These are phyloP conservation scores for Saraca asoca DNA, from an alignment of 331 rosid species.

Conservation along the genomic window DNA sequence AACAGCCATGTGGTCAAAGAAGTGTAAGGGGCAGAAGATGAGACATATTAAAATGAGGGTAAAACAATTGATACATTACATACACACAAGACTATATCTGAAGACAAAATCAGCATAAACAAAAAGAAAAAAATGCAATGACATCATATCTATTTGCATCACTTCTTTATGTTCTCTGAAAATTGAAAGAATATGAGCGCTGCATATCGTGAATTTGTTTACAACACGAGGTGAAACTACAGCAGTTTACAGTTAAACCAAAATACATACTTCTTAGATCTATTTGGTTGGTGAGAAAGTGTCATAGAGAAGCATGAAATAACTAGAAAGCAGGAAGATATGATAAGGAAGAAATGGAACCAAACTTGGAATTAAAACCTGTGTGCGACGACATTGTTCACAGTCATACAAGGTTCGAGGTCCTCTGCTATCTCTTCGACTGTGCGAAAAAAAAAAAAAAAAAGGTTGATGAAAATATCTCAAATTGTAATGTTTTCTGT, in stretches of 20 bases:
- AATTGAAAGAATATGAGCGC: background rate
- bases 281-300: background rate
- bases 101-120: background rate
- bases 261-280: background rate
- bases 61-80: background rate
- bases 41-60: background rate
- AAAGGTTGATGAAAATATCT: slow-evolving; percentile 2
- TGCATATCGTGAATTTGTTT: background rate
- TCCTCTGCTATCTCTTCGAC: slow-evolving; percentile 34
- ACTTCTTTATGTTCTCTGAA: background rate
- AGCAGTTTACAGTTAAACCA: background rate
- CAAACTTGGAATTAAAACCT: slow-evolving; percentile 55
- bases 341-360: background rate
- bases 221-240: background rate
- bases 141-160: background rate
- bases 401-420: slow-evolving; percentile 43
- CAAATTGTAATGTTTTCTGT: background rate
- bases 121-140: background rate
- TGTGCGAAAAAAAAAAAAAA: no score
- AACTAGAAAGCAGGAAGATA: background rate
- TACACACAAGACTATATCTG: background rate
- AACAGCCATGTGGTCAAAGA: slow-evolving; percentile 34
- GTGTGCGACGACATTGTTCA: slow-evolving; percentile 52
- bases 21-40: slow-evolving; percentile 19
- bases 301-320: background rate